Base-by-base conservation (phyloP, 257 asterid genomes). In the Solanum chmielewskii region DNA sequence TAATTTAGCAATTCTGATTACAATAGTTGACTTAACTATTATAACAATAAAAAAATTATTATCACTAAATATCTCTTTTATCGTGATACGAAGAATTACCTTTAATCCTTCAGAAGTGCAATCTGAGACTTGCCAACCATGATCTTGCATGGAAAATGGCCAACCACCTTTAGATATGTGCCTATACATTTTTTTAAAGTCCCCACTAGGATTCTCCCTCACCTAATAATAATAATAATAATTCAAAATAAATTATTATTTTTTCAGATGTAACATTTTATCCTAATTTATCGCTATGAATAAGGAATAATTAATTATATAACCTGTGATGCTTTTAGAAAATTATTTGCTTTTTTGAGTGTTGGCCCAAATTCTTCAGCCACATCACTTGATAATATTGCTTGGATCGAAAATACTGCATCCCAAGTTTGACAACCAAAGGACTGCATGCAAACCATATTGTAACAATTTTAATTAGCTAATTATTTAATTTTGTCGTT, bases 341-440 rank as follows among this genome's bases (percentile, higher is more conserved):
- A 94, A 62, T 86, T 27, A 85, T 93, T 93, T 7, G 92, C 97
- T 84, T 92, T 94, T 64, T 31, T 91, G 1, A 93, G 89, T 9
- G 91, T 90, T 9, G 86, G 74, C 10, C 89, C 90, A 21, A 60
- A 89, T 42, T 94, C 92, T 71, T 91, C 86, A 33, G 84, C 86
- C 39, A 94, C 91, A 88, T 93, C 80, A 69, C 90, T 83, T 4
- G 94, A 85, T 20, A 90, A 69, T 23, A 94, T 91, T 35, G 95
- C 95, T 86, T 92, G 95, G 82, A 93, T 74, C 29, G 97, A 90
- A 74, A 94, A 88, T 2, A 85, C 86, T 8, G 93, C 89, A 92
- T 94, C 97, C 95, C 97, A 94, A 73, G 81, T 74, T 89, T 94
- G 97, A 82, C 92, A 44, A 6, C 97, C 94, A 73, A 92, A 91